Evolutionary conservation across 805 yeast species (phyloP).

Genomic region (Candida broadrunensis): DNA sequence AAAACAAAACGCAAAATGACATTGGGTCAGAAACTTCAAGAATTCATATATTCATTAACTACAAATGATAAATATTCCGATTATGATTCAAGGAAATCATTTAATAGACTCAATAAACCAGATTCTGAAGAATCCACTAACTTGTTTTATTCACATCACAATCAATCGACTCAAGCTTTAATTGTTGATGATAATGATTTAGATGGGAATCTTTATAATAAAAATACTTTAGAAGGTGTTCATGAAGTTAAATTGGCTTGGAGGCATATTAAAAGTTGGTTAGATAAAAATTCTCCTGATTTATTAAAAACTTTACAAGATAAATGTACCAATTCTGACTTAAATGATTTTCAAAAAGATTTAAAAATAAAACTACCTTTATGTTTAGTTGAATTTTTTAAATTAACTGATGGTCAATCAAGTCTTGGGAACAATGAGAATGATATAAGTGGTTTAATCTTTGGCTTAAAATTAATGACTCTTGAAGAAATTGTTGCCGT

Average conservation of each 20-base stretch:
- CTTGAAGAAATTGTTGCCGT: slow-evolving; percentile 77
- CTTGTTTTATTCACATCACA: slow-evolving; percentile 26
- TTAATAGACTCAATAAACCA: slow-evolving; percentile 41
- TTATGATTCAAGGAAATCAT: slow-evolving; percentile 49
- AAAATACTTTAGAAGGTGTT: slow-evolving; percentile 54
- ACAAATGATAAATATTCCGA: slow-evolving; percentile 73
- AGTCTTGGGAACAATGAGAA: slow-evolving; percentile 66
- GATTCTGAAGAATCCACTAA: slow-evolving; percentile 25
- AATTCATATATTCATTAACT: slow-evolving; percentile 59
- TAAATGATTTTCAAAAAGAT: slow-evolving; percentile 81
- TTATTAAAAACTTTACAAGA: slow-evolving; percentile 72
- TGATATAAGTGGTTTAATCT: slow-evolving; percentile 68
- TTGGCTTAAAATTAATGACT: slow-evolving; percentile 76
- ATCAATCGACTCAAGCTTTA: slow-evolving; percentile 20
- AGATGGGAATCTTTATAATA: slow-evolving; percentile 30
- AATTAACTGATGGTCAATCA: slow-evolving; percentile 85
- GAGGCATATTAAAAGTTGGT: slow-evolving; percentile 87
- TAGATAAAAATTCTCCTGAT: slow-evolving; percentile 75
- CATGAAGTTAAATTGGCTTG: slow-evolving; percentile 78
- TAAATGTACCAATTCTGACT: slow-evolving; percentile 77
- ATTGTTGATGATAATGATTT: slow-evolving; percentile 6
- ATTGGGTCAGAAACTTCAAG: slow-evolving; percentile 43
- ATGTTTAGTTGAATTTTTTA: slow-evolving; percentile 75
- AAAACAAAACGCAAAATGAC: slow-evolving; percentile 10
- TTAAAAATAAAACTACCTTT: slow-evolving; percentile 71